Base-by-base conservation (phyloP, 192 early-diverging fungal genomes). In the Coemansia sp. region DNA sequence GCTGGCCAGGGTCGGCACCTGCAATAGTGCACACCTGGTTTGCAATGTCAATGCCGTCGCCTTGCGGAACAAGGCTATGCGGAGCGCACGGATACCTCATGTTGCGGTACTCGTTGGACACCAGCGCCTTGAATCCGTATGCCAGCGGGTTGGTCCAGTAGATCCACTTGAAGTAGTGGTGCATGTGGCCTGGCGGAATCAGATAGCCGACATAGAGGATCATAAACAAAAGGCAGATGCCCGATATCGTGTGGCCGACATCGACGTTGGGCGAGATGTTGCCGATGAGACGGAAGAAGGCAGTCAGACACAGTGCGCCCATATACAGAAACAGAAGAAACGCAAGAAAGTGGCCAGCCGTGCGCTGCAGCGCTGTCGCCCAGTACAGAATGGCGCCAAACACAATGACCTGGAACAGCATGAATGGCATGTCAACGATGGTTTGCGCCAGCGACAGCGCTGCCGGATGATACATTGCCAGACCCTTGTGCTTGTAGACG, bases 401-500 rank as follows among this genome's bases (percentile, higher is more conserved):
- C 49, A 88, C 36, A 11, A 78, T 51, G 21, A 80, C 74, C 32
- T 82, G 75, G 41, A 89, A 54, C 37, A 87, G 48, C 36, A 84
- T 70, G 43, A 87, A 89, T 46, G 90, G 90, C 32, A 61, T 55
- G 7, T 70, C 73, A 11, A 74, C 67, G 0, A 68, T 13, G 1
- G 68, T 66, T 43, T 74, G 64, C 12, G 68, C 79, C 39, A 72
- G 40, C 12, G 77, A 71, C 8, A 74, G 61, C 0, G 74, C 75
- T 0, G 71, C 72, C 4, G 78, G 78, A 37, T 74, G 71, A 41
- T 76, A 71, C 59, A 92, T 68, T 19, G 88, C 87, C 69, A 88
- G 88, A 3, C 83, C 85, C 51, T 88, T 90, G 76, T 94, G 93
- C 66, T 94, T 94, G 74, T 91, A 87, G 18, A 91, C 70, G 32